Base-by-base conservation (phyloP, 192 early-diverging fungal species). In the Podila verticillata region DNA sequence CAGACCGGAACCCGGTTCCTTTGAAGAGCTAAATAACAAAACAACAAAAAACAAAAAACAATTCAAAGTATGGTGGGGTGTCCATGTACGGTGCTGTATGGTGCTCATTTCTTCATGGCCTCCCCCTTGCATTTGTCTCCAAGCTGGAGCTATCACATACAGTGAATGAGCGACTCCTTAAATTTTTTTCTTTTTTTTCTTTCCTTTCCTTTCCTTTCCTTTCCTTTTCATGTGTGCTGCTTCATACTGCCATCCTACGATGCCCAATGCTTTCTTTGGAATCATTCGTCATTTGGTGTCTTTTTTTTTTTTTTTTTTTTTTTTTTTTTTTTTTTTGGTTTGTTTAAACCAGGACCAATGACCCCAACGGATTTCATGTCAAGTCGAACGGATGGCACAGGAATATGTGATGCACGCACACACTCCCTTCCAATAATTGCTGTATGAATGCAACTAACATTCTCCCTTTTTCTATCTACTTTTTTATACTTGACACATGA, bases 341-440 rank as follows among this genome's bases (percentile, higher is more conserved):
- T 29, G 19, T 22, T 4, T 28, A 15, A 34, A 20, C 39, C 15
- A n/a, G 20, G 30, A 65, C 47, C 36, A 29, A 44, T 15, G 39
- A 44, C 0, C 39, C 39, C 39, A 44, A 44, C 12, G 39, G 39
- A 44, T 44, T n/a, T 44, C 39, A 15, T 44, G 36, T 39, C 10
- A 39, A 2, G 36, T 9, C 39, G 39, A 31, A 61, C 28, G 20
- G 39, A 63, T 22, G 61, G 24, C 61, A 34, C n/a, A n/a, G n/a
- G 29, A 31, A 48, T 61, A 30, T 32, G 49, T 49, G n/a, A 56
- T 44, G 9, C 57, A 67, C 57, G n/a, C n/a, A 54, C 65, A n/a
- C 34, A 6, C 36, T 59, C 58, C 15, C 58, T 24, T 30, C 19
- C 30, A 12, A 19, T 59, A 19, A 1, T 30, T 29, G 15, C 58